Evolutionary conservation across 495 filamentous ascomycete species (phyloP), one percentile per base, ranked within the genome.

Genomic region (Xylaria grammica): DNA sequence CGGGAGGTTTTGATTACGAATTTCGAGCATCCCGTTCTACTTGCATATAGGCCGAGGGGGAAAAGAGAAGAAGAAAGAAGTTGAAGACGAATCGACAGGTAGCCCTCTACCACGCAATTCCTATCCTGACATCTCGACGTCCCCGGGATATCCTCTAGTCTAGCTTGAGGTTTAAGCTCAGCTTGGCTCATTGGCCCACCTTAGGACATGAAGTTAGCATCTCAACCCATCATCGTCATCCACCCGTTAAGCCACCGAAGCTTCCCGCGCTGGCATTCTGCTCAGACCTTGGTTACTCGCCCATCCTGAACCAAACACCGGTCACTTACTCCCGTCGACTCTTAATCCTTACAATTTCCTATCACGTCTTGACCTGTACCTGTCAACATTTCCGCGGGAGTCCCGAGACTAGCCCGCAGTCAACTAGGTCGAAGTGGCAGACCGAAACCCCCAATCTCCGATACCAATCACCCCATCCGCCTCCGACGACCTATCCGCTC

Each of bases 401-500:
- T 65, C 62, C 53, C 54, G 50, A 50, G 62, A 65, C 69, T 56
- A 72, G 65, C 69, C 71, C 69, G 71, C 65, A 67, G 71, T 68
- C 50, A 67, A 67, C 46, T 30, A 70, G 72, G 69, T 78, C 78
- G 78, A 77, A 75, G 76, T 80, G 78, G 78, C 78, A 75, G 78
- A 78, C 78, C 70, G 74, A 71, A 72, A 49, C 68, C 76, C 77
- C 75, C 75, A 70, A 64, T 62, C 61, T 50, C 65, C 58, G 67
- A 38, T 53, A 66, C 65, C 71, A 69, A 51, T 34, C 34, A 69
- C 71, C 66, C 68, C 67, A 64, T 66, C 69, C 72, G 56, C 72
- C 72, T 70, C 81, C 78, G 79, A 79, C 78, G 70, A 72, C 73
- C 74, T 77, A 75, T 76, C 73, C 72, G 75, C 75, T 67, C 77